Conservation (phyloP, 2,329 filamentous ascomycete genomes). For the Beauveria caledonica region DNA sequence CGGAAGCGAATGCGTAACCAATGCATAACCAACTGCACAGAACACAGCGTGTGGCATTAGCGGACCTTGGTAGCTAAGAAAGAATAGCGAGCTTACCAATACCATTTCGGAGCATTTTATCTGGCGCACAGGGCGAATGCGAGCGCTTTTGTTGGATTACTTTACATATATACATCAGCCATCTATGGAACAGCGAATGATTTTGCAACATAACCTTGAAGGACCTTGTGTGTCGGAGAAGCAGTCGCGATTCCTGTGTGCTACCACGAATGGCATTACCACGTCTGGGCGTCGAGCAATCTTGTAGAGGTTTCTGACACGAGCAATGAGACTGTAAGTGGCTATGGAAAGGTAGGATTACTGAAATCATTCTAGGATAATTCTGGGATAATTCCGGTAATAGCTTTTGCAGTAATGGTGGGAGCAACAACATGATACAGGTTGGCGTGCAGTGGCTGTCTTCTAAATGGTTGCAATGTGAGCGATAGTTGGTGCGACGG, state of each 20-base stretch:
- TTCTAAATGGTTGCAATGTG: background rate
- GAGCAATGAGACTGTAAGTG: background rate
- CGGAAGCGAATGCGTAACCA: background rate
- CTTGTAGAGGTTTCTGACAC: conserved; percentile 10
- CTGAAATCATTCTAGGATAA: background rate
- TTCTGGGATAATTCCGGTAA: background rate
- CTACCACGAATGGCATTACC: background rate
- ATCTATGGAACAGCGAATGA: background rate
- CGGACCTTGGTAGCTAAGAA: background rate
- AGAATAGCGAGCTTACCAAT: background rate
- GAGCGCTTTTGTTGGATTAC: background rate
- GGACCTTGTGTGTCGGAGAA: too few species aligned
- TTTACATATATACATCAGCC: background rate
- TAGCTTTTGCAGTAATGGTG: background rate
- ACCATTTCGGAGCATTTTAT: background rate
- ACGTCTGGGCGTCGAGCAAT: conserved; percentile 36
- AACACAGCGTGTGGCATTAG: background rate
- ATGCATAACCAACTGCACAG: background rate
- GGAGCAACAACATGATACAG: background rate
- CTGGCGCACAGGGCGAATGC: background rate
- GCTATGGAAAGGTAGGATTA: background rate
- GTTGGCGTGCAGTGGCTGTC: background rate
- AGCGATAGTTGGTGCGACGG: background rate
- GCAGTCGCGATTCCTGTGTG: too few species aligned
- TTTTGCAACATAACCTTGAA: background rate